Evolutionary conservation across 2,329 filamentous ascomycete genomes (phyloP).

Genomic region (Tolypocladium sp.): DNA sequence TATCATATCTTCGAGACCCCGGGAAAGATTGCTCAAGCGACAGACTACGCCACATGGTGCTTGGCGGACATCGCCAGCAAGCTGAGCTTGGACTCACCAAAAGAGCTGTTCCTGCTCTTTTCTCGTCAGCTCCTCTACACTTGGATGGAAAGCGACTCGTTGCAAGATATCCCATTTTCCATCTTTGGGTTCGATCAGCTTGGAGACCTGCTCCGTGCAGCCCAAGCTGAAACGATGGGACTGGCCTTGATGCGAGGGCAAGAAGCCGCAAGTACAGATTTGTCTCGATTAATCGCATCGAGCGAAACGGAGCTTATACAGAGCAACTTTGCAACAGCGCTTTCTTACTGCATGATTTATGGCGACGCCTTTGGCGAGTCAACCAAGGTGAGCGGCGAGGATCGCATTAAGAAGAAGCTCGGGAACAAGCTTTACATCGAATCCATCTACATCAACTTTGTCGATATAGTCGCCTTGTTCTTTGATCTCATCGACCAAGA

Average conservation of each 20-base stretch:
- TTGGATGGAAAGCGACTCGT: slow-evolving; percentile 62
- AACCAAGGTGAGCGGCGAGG: slow-evolving; percentile 49
- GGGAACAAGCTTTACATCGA: slow-evolving; percentile 56
- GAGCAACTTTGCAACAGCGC: slow-evolving; percentile 63
- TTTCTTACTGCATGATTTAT: slow-evolving; percentile 77
- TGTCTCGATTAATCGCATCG: slow-evolving; percentile 49
- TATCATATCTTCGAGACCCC: slow-evolving; percentile 94
- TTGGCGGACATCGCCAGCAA: slow-evolving; percentile 55
- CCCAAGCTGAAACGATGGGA: slow-evolving; percentile 69
- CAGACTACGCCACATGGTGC: slow-evolving; percentile 64
- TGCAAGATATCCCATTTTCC: slow-evolving; percentile 70
- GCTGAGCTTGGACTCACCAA: slow-evolving; percentile 56
- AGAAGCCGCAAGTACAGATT: slow-evolving; percentile 48
- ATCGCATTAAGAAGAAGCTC: slow-evolving; percentile 57
- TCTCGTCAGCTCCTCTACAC: slow-evolving; percentile 84
- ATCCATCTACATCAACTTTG: slow-evolving; percentile 60
- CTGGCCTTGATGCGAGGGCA: slow-evolving; percentile 76
- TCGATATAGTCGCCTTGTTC: slow-evolving; percentile 66
- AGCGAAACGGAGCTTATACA: slow-evolving; percentile 50
- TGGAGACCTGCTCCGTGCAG: slow-evolving; percentile 57
- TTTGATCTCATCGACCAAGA: slow-evolving; percentile 73
- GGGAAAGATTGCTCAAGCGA: slow-evolving; percentile 56
- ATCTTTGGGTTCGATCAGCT: slow-evolving; percentile 74
- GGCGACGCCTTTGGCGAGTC: slow-evolving; percentile 17
- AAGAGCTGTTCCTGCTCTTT: slow-evolving; percentile 72